Conservation (phyloP, 495 filamentous ascomycete species). For the Xylaria bambusicola region DNA sequence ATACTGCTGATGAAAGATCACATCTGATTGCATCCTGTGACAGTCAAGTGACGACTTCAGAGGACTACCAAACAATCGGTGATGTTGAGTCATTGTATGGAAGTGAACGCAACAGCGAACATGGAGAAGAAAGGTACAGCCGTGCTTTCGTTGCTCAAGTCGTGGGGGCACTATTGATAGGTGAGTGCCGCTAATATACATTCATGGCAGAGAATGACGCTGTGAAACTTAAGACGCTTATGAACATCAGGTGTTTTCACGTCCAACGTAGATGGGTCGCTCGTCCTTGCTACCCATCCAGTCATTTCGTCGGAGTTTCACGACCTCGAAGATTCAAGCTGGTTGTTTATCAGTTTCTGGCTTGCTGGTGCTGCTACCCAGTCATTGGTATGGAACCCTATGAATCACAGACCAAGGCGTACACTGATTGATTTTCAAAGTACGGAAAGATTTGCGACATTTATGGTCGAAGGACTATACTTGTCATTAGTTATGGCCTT, state of each 20-base stretch:
- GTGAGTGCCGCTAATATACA: neutral
- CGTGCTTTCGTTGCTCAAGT: neutral
- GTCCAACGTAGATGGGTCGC: conserved; percentile 60
- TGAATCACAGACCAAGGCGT: too few relatives aligned
- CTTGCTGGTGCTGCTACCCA: conserved; percentile 63
- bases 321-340: conserved; percentile 58
- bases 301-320: conserved; percentile 69
- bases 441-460: conserved; percentile 54
- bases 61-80: neutral
- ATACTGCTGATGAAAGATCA: neutral
- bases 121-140: neutral
- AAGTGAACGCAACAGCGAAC: neutral
- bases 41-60: neutral
- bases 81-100: neutral
- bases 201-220: too few relatives aligned
- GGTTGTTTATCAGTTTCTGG: conserved; percentile 67
- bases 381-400: conserved; percentile 61
- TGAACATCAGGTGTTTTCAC: too few relatives aligned
- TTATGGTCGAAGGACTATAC: conserved; percentile 47
- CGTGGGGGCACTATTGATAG: neutral
- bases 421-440: too few relatives aligned
- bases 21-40: neutral
- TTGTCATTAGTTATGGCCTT: conserved; percentile 43
- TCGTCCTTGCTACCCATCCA: conserved; percentile 64
- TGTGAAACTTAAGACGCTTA: too few relatives aligned